A percentile compares a stretch with the other conserved stretches of the same genome.
Evolutionary conservation across 2,329 filamentous ascomycete species (phyloP).

Genomic region (Fusarium lateritium): DNA sequence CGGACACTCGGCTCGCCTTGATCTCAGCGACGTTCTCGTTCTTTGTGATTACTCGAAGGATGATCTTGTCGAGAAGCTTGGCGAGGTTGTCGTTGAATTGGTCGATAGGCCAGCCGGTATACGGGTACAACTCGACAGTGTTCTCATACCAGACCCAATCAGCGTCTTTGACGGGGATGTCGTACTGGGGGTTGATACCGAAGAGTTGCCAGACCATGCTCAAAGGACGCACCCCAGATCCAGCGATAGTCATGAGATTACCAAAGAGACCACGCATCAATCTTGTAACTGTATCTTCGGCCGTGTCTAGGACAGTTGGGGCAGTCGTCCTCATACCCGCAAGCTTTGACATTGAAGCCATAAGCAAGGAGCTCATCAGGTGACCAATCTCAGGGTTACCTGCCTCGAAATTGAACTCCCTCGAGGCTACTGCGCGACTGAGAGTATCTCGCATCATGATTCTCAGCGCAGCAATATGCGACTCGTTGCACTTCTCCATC

Average conservation of each 20-base stretch:
- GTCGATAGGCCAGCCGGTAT: constrained; percentile 21
- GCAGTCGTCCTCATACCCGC: constrained; percentile 12
- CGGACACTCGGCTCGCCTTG: not conserved
- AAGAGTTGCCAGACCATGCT: constrained; percentile 33
- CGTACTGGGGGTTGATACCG: constrained; percentile 2
- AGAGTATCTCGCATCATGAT: constrained; percentile 31
- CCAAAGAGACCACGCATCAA: constrained; percentile 25
- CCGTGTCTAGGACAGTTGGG: constrained; percentile 8
- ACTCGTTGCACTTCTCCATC: constrained; percentile 34
- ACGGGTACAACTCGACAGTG: constrained; percentile 20
- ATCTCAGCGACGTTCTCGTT: constrained; percentile 9
- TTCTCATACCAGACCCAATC: constrained; percentile 33
- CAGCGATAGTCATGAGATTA: constrained; percentile 24
- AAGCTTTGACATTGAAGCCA: constrained; percentile 27
- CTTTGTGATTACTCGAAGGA: constrained; percentile 10
- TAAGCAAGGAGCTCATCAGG: constrained; percentile 24
- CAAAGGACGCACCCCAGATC: constrained; percentile 8
- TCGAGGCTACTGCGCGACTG: not conserved
- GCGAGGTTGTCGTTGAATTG: constrained; percentile 15
- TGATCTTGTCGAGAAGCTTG: constrained; percentile 29
- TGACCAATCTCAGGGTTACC: constrained; percentile 6
- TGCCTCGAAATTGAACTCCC: not conserved
- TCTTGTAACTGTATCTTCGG: constrained; percentile 13
- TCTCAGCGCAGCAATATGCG: constrained; percentile 5
- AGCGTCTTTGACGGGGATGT: not conserved